phyloP scores from a whole-genome alignment of 352 stramenopile species.

The Pythium phragmitis region DNA sequence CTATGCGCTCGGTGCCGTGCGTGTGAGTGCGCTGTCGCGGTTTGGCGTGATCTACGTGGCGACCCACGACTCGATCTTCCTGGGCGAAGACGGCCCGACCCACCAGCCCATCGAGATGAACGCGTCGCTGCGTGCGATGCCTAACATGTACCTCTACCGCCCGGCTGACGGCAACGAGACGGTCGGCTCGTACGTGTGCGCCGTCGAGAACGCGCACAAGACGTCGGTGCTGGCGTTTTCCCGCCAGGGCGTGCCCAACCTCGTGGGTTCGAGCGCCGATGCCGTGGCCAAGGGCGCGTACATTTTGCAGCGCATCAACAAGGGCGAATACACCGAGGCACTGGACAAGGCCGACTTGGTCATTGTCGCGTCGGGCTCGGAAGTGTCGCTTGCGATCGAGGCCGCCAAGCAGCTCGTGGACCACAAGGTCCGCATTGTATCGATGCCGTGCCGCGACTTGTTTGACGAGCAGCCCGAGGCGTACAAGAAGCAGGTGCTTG shows the following conservation, averaged over 20 bases:
- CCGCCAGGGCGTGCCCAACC: constrained; percentile 89
- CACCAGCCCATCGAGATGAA: constrained; percentile 99
- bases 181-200: constrained; percentile 93
- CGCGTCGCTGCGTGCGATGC: constrained; percentile 94
- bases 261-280: constrained; percentile 88
- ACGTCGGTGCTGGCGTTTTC: constrained; percentile 94
- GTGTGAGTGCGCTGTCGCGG: constrained; percentile 93
- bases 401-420: constrained; percentile 89
- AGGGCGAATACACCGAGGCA: constrained; percentile 73
- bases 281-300: constrained; percentile 92
- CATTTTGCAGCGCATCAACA: constrained; percentile 73
- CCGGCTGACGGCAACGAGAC: constrained; percentile 98
- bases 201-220: constrained; percentile 78
- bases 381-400: constrained; percentile 95
- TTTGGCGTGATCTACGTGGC: constrained; percentile 98
- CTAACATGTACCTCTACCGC: constrained; percentile 98
- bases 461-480: constrained; percentile 95
- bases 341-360: constrained; percentile 89
- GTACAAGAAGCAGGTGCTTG: constrained; percentile 96
- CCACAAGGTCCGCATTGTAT: constrained; percentile 93
- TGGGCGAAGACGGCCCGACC: constrained; percentile 99
- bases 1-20: constrained; percentile 95
- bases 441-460: constrained; percentile 96
- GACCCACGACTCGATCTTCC: constrained; percentile 99
- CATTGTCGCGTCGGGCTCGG: constrained; percentile 93